A percentile compares a stretch with the other conserved stretches of the same genome.
Conservation (phyloP, 1,284 basidiomycete species). For the Leccinum holopus region DNA sequence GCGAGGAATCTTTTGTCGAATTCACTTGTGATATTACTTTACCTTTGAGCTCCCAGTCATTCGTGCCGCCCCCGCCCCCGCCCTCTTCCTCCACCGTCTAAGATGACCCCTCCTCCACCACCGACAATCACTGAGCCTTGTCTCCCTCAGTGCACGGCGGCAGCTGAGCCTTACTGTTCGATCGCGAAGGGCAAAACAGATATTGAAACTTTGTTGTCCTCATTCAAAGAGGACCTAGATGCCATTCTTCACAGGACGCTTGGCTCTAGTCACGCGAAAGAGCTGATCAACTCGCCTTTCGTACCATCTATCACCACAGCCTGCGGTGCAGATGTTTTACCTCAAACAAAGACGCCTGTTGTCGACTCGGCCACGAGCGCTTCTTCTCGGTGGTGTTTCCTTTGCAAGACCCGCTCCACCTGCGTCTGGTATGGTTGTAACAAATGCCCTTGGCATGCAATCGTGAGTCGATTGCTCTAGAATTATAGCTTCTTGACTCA, state of each 20-base stretch:
- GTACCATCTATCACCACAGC: background rate
- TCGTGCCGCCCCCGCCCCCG: background rate
- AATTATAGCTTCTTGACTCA: conserved; percentile 12
- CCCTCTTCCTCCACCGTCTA: background rate
- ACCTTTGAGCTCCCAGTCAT: background rate
- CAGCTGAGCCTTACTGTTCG: conserved; percentile 45
- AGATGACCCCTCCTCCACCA: conserved; percentile 28
- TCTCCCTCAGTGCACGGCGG: background rate
- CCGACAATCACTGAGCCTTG: conserved; percentile 38
- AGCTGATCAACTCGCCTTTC: background rate
- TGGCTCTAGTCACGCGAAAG: conserved; percentile 32
- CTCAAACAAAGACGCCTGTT: background rate
- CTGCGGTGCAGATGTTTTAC: background rate
- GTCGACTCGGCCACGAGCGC: background rate
- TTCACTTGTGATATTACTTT: conserved; percentile 2
- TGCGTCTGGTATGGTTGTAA: conserved; percentile 44
- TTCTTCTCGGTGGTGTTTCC: conserved; percentile 37
- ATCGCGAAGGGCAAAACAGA: conserved; percentile 52
- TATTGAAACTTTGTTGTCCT: conserved; percentile 50
- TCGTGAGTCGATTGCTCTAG: conserved; percentile 37
- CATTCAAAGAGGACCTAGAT: conserved; percentile 63
- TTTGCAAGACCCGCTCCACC: conserved; percentile 39
- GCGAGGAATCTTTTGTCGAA: conserved; percentile 8
- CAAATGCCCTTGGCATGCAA: conserved; percentile 46
- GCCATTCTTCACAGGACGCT: conserved; percentile 48